These are phyloP conservation scores for Ceratobasidium sp. DNA, from an alignment of 1,284 basidiomycete species.

Conservation along the genomic window DNA sequence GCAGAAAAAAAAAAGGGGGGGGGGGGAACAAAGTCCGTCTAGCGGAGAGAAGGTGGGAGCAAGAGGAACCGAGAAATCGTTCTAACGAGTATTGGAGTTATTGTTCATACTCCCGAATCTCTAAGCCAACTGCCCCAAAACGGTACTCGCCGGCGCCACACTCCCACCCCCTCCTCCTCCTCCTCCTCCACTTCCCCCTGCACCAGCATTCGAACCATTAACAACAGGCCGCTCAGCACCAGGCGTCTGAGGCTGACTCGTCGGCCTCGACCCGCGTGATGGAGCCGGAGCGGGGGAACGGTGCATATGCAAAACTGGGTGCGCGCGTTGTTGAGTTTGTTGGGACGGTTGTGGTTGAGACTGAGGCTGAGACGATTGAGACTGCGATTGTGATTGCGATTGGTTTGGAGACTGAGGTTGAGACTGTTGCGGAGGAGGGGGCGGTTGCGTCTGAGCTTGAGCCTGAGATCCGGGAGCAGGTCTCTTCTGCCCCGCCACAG, in stretches of 20 bases:
- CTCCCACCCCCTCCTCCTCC: background rate
- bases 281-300: conserved; percentile 7
- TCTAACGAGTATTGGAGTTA: too few relatives aligned
- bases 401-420: conserved; percentile 9
- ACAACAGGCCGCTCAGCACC: background rate
- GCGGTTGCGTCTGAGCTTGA: too few relatives aligned
- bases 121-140: background rate
- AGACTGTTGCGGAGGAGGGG: too few relatives aligned
- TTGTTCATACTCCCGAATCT: too few relatives aligned
- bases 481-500: conserved; percentile 30
- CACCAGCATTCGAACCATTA: background rate
- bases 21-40: too few relatives aligned
- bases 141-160: conserved; percentile 5
- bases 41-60: too few relatives aligned
- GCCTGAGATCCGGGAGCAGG: conserved; percentile 18
- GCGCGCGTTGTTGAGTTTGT: background rate
- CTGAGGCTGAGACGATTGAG: background rate
- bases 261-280: conserved; percentile 8
- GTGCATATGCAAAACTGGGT: background rate
- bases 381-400: background rate
- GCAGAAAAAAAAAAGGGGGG: too few relatives aligned
- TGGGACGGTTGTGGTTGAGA: background rate
- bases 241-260: conserved; percentile 37
- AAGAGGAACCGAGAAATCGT: too few relatives aligned
- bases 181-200: conserved; percentile 3